A percentile compares a stretch with the other conserved stretches of the same genome.
These are phyloP conservation scores for Pythium aristosporum DNA, from an alignment of 352 stramenopile species.

Conservation along the genomic window DNA sequence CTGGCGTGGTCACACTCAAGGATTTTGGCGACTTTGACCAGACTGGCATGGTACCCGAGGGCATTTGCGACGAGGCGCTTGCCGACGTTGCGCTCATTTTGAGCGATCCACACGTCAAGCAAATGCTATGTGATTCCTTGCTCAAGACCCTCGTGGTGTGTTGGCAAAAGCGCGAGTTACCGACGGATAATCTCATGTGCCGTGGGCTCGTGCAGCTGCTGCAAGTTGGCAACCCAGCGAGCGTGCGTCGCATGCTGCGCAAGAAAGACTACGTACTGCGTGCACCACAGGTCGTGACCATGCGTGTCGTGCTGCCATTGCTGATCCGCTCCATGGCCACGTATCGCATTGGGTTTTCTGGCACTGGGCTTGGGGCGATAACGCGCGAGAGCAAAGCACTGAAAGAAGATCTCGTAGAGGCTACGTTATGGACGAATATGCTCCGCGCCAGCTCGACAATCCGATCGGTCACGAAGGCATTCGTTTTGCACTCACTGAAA, in stretches of 20 bases:
- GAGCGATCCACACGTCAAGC: conserved; percentile 74
- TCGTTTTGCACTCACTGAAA: conserved; percentile 64
- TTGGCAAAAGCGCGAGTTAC: conserved; percentile 63
- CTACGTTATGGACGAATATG: conserved; percentile 67
- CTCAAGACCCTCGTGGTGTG: conserved; percentile 64
- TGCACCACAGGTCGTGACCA: conserved; percentile 74
- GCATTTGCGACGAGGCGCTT: conserved; percentile 73
- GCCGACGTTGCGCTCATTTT: conserved; percentile 78
- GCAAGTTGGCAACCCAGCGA: conserved; percentile 77
- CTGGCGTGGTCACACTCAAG: conserved; percentile 58
- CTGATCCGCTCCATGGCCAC: conserved; percentile 59
- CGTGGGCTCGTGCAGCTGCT: conserved; percentile 81
- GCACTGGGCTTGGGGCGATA: neutral
- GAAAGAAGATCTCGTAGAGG: conserved; percentile 48
- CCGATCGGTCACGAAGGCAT: conserved; percentile 63
- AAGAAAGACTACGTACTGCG: conserved; percentile 83
- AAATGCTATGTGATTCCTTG: conserved; percentile 72
- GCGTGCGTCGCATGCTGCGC: conserved; percentile 80
- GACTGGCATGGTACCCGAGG: conserved; percentile 81
- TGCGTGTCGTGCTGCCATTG: conserved; percentile 76
- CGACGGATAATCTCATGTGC: conserved; percentile 80
- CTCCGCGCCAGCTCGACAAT: conserved; percentile 71
- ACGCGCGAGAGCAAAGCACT: conserved; percentile 38
- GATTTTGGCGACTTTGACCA: conserved; percentile 74
- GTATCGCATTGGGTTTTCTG: conserved; percentile 34